Evolutionary conservation across 2,329 filamentous ascomycete species (phyloP).

Genomic region (Aspergillus sp.): DNA sequence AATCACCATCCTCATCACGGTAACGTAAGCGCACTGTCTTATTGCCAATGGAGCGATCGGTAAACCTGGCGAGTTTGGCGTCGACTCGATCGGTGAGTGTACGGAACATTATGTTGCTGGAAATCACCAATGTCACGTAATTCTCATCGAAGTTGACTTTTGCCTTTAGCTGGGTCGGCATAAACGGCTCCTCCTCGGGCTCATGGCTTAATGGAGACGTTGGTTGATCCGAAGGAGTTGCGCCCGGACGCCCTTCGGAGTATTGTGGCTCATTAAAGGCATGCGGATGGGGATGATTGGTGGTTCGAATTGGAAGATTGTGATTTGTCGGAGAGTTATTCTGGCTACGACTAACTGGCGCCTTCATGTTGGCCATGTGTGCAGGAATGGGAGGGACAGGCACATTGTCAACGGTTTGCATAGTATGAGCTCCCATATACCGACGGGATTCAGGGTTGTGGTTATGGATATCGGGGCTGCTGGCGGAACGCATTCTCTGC

Average conservation of each 20-base stretch:
- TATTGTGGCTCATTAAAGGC: conserved; percentile 41
- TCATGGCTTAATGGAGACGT: conserved; percentile 36
- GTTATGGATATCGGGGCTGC: conserved; percentile 88
- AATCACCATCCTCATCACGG: conserved; percentile 87
- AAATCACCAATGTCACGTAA: conserved; percentile 93
- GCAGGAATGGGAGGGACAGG: conserved; percentile 76
- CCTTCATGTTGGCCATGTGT: conserved; percentile 62
- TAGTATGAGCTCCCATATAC: conserved; percentile 55
- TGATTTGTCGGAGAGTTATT: conserved; percentile 73
- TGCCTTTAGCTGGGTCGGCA: conserved; percentile 82
- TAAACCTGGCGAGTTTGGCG: conserved; percentile 86
- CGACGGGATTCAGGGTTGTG: conserved; percentile 53
- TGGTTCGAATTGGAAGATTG: conserved; percentile 64
- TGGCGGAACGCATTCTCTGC: conserved; percentile 83
- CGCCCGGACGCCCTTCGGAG: conserved; percentile 30
- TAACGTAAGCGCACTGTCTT: conserved; percentile 86
- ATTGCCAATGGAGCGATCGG: conserved; percentile 76
- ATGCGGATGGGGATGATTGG: conserved; percentile 53
- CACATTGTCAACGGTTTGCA: conserved; percentile 56
- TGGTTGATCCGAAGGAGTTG: conserved; percentile 29
- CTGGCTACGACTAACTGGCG: conserved; percentile 71
- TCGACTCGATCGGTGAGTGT: conserved; percentile 94
- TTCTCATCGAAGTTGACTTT: conserved; percentile 92
- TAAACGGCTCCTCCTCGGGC: conserved; percentile 44
- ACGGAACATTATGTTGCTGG: conserved; percentile 92